Percentiles rank a stretch among this genome's conserved stretches.
These are phyloP conservation scores for Trichoderma orchidacearum DNA, from an alignment of 495 filamentous ascomycete genomes.

Conservation along the genomic window DNA sequence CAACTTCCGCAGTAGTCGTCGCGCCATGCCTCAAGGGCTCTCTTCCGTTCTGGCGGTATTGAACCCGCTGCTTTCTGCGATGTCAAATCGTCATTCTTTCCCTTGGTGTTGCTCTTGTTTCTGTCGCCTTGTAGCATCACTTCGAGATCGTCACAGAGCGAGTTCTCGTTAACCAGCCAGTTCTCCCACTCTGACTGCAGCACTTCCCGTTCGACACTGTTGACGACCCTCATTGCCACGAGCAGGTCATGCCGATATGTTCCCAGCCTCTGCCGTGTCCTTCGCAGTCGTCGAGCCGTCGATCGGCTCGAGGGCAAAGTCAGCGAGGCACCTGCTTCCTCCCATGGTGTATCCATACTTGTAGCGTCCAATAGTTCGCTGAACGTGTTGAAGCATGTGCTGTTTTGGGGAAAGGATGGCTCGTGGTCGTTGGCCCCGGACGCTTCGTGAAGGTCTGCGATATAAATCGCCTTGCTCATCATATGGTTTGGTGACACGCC, in stretches of 20 bases:
- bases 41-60: slow-evolving; percentile 19
- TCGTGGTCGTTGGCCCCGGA: slow-evolving; percentile 19
- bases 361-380: slow-evolving; percentile 35
- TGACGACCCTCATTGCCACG: slow-evolving; percentile 81
- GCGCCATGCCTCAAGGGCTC: slow-evolving; percentile 48
- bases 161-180: slow-evolving; percentile 64
- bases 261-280: slow-evolving; percentile 69
- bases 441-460: slow-evolving; percentile 67
- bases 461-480: slow-evolving; percentile 76
- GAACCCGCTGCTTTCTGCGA: slow-evolving; percentile 12
- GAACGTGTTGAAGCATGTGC: slow-evolving; percentile 42
- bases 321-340: slow-evolving; percentile 27
- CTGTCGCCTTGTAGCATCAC: slow-evolving; percentile 27
- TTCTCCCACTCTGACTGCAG: slow-evolving; percentile 79
- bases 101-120: slow-evolving; percentile 12
- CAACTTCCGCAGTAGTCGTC: slow-evolving; percentile 66
- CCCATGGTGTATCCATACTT: slow-evolving; percentile 36
- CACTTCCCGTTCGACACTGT: slow-evolving; percentile 76
- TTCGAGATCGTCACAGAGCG: slow-evolving; percentile 51
- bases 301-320: slow-evolving; percentile 36
- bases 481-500: slow-evolving; percentile 64
- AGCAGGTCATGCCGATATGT: slow-evolving; percentile 82
- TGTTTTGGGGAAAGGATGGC: slow-evolving; percentile 16
- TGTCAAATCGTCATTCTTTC: slow-evolving; percentile 8
- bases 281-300: slow-evolving; percentile 52